These are phyloP conservation scores for Carex pumila DNA, from an alignment of 176 grass and related monocot genomes.

Conservation along the genomic window DNA sequence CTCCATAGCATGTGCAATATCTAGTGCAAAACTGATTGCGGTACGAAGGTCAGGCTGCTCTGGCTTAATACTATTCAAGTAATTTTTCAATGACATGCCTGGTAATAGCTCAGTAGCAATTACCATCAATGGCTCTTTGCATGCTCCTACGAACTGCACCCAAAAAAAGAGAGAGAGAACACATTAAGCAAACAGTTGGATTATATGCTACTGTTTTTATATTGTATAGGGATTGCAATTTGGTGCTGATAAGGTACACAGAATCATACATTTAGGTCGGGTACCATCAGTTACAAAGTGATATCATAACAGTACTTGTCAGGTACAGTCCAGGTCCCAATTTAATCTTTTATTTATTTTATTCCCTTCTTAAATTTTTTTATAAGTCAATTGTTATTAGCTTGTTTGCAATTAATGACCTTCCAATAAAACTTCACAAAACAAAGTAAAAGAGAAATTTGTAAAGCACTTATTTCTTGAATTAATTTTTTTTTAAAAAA, in stretches of 20 bases:
- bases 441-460: not conserved
- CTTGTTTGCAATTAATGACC: not conserved
- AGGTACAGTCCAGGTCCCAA: not conserved
- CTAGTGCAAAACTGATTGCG: slow-evolving; percentile 65
- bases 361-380: not conserved
- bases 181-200: not conserved
- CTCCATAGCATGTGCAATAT: slow-evolving; percentile 96
- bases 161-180: not conserved
- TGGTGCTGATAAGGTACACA: not conserved
- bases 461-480: not conserved
- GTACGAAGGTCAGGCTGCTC: slow-evolving; percentile 53
- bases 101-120: slow-evolving; percentile 84
- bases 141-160: slow-evolving; percentile 83
- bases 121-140: slow-evolving; percentile 97
- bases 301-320: not conserved
- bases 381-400: not conserved
- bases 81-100: slow-evolving; percentile 81
- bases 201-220: not conserved
- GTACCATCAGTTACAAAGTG: not conserved
- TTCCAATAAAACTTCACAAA: not conserved
- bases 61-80: slow-evolving; percentile 76
- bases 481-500: not conserved
- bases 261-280: not conserved
- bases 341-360: not conserved
- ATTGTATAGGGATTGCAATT: not conserved